Evolutionary conservation across 2,329 filamentous ascomycete species (phyloP).

Genomic region (Xylaria sp.): DNA sequence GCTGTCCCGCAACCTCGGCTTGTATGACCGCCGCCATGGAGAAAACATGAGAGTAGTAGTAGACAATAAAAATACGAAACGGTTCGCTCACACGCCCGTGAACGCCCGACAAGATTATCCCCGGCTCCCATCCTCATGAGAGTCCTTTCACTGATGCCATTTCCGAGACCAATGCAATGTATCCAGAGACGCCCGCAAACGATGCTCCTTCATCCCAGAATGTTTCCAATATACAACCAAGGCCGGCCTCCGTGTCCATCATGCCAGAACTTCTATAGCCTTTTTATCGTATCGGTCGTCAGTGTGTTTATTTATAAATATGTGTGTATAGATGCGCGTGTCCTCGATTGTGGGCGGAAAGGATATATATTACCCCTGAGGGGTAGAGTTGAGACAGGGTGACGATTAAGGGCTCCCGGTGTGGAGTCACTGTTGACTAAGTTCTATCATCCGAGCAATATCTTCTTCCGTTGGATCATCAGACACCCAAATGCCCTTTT

Average conservation of each 20-base stretch:
- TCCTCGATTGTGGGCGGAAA: not conserved
- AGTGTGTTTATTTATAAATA: not conserved
- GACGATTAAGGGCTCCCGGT: not conserved
- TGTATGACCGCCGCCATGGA: slow-evolving; percentile 11
- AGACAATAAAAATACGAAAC: slow-evolving; percentile 17
- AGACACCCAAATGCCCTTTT: slow-evolving; percentile 84
- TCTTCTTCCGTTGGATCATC: slow-evolving; percentile 71
- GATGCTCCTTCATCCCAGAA: slow-evolving; percentile 23
- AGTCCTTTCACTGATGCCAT: slow-evolving; percentile 14
- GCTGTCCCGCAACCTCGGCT: slow-evolving; percentile 1
- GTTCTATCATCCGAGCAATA: slow-evolving; percentile 64
- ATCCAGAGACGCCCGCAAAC: slow-evolving; percentile 18
- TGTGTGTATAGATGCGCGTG: no score
- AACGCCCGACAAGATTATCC: slow-evolving; percentile 19
- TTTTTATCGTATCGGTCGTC: slow-evolving; percentile 29
- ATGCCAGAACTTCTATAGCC: slow-evolving; percentile 28
- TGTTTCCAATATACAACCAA: slow-evolving; percentile 24
- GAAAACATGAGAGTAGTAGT: slow-evolving; percentile 1
- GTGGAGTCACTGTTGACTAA: slow-evolving; percentile 44
- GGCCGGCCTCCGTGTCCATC: slow-evolving; percentile 14
- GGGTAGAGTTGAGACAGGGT: not conserved
- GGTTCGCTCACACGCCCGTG: slow-evolving; percentile 10
- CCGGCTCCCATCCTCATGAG: not conserved
- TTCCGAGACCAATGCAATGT: slow-evolving; percentile 23
- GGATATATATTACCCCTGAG: slow-evolving; percentile 4